Conservation (phyloP, 371 early-diverging fungal species). For the Mortierella sp. region DNA sequence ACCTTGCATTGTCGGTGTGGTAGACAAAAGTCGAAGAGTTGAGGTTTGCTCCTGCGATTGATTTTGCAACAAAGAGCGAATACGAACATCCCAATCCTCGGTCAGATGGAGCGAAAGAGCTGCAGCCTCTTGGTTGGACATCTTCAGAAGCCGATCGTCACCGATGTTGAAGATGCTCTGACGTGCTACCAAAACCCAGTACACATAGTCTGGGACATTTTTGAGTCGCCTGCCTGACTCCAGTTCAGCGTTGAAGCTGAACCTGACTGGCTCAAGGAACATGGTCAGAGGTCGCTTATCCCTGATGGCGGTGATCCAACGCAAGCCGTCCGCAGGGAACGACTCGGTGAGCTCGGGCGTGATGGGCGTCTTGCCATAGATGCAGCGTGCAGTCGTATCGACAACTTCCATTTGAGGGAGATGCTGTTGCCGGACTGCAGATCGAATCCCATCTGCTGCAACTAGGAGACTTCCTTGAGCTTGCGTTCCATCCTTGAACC, state of each 20-base stretch:
- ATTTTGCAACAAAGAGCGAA: conserved; percentile 8
- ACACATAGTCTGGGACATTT: conserved; percentile 11
- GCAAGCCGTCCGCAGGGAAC: conserved; percentile 15
- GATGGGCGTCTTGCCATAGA: conserved; percentile 21
- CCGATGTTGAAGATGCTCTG: conserved; percentile 4
- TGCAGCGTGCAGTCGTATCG: conserved; percentile 16
- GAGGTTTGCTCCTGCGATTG: conserved; percentile 16
- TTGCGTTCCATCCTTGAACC: conserved; percentile 50
- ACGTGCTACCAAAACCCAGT: conserved; percentile 19
- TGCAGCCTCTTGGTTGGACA: conserved; percentile 5
- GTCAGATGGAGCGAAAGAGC: conserved; percentile 6
- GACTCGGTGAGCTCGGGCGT: conserved; percentile 9
- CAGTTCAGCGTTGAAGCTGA: conserved; percentile 6
- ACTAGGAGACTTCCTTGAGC: conserved; percentile 20
- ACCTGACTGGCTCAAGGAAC: conserved; percentile 22
- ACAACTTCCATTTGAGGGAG: conserved; percentile 10
- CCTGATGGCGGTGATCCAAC: conserved; percentile 11
- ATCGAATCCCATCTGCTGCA: conserved; percentile 28
- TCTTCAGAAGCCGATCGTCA: conserved; percentile 11
- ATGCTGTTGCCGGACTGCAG: conserved; percentile 13
- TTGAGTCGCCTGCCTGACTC: conserved; percentile 6
- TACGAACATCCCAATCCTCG: conserved; percentile 8
- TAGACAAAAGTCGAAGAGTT: conserved; percentile 1
- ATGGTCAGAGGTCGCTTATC: conserved; percentile 8
- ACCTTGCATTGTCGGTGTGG: background rate